A percentile compares a stretch with the other conserved stretches of the same genome.
Evolutionary conservation across 768 basidiomycete genomes (phyloP).

Genomic region (Russula brevipes): DNA sequence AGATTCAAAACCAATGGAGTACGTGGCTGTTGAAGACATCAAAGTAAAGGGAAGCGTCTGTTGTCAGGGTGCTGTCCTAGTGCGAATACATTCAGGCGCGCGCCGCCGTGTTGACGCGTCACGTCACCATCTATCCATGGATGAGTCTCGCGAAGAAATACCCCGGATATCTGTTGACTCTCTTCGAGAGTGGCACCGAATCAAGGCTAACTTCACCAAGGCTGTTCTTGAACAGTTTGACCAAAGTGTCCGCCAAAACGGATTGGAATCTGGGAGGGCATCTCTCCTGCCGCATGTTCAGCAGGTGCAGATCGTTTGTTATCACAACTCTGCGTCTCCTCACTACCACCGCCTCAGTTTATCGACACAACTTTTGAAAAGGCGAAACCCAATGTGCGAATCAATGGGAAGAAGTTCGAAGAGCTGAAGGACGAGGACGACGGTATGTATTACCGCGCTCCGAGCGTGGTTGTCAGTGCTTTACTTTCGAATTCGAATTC

Average conservation of each 20-base stretch:
- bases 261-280: slow-evolving; percentile 10
- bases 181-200: slow-evolving; percentile 21
- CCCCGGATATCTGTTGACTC: slow-evolving; percentile 23
- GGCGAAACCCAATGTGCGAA: slow-evolving; percentile 22
- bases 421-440: slow-evolving; percentile 20
- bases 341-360: slow-evolving; percentile 9
- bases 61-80: too few species aligned
- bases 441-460: slow-evolving; percentile 1
- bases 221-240: slow-evolving; percentile 18
- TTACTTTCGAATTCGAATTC: not conserved
- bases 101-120: too few species aligned
- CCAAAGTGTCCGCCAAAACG: slow-evolving; percentile 4
- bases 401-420: slow-evolving; percentile 24
- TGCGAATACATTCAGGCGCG: too few species aligned
- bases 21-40: not conserved
- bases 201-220: slow-evolving; percentile 20
- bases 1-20: not conserved
- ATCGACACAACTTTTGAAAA: slow-evolving; percentile 23
- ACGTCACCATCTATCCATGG: slow-evolving; percentile 5
- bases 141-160: slow-evolving; percentile 20
- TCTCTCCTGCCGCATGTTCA: slow-evolving; percentile 16
- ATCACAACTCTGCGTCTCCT: not conserved
- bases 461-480: not conserved
- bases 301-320: not conserved
- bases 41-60: not conserved